Conservation (phyloP, 2,329 filamentous ascomycete genomes). For the Reticulascus tulasneorum region DNA sequence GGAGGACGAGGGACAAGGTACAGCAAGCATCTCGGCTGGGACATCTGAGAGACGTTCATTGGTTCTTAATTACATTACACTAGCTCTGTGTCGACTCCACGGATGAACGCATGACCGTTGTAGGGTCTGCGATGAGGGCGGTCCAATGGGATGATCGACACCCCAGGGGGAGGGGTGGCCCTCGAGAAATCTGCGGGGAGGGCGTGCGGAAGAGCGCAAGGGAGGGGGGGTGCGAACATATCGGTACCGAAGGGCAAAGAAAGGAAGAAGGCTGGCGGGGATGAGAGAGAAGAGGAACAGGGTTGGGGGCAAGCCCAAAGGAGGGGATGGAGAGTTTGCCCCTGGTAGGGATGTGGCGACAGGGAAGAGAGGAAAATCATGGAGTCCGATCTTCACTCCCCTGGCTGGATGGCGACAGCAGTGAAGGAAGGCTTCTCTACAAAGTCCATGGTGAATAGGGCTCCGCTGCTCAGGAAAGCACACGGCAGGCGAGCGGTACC, state of each 20-base stretch:
- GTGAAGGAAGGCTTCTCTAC: too few species aligned
- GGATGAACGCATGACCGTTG: constrained; percentile 51
- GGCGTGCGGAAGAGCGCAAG: neutral
- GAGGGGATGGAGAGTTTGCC: too few species aligned
- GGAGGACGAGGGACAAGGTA: too few species aligned
- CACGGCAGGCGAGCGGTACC: too few species aligned
- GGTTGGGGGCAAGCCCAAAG: neutral
- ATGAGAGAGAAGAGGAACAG: neutral
- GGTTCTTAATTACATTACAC: constrained; percentile 41
- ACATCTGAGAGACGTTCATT: constrained; percentile 34
- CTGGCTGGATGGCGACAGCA: too few species aligned
- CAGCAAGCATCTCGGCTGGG: constrained; percentile 38
- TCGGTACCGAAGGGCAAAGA: too few species aligned
- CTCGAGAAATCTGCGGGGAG: constrained; percentile 8
- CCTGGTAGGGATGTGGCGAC: too few species aligned
- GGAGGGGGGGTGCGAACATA: too few species aligned
- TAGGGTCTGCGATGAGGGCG: constrained; percentile 27
- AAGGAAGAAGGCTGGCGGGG: constrained; percentile 9
- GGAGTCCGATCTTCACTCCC: too few species aligned
- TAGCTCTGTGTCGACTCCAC: constrained; percentile 40
- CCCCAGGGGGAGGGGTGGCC: constrained; percentile 5
- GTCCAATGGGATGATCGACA: constrained; percentile 6
- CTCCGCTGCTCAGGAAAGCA: too few species aligned
- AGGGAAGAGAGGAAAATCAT: too few species aligned
- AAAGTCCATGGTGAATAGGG: too few species aligned